Evolutionary conservation across 2,329 filamentous ascomycete genomes (phyloP).

Genomic region (Tricladium varicosporioides): DNA sequence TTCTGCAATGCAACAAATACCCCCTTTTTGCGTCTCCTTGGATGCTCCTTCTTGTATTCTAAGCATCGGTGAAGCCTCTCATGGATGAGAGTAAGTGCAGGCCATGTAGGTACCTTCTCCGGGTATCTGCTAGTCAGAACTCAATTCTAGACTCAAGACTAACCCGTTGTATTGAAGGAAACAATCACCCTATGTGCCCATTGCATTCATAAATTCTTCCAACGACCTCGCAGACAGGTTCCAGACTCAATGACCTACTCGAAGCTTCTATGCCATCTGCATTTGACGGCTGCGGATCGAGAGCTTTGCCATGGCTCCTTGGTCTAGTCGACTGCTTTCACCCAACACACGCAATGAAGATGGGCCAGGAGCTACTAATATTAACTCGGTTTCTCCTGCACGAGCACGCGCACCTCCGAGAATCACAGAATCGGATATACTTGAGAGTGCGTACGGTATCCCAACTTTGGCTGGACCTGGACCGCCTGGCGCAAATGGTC

Average conservation of each 20-base stretch:
- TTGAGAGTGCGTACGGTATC: constrained; percentile 33
- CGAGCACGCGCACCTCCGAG: constrained; percentile 19
- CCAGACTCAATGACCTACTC: constrained; percentile 22
- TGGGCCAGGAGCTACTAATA: constrained; percentile 8
- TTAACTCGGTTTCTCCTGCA: constrained; percentile 19
- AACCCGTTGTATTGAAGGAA: constrained; percentile 3
- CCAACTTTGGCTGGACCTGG: constrained; percentile 26
- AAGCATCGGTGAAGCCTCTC: background rate
- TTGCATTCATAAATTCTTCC: background rate
- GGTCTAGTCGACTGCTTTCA: constrained; percentile 31
- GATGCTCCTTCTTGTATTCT: background rate
- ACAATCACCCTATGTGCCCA: background rate
- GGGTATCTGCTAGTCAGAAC: background rate
- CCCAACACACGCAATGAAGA: constrained; percentile 28
- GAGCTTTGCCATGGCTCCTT: constrained; percentile 33
- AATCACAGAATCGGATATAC: constrained; percentile 32
- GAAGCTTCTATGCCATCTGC: constrained; percentile 17
- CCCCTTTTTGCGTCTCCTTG: background rate
- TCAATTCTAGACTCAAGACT: background rate
- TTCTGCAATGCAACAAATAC: background rate
- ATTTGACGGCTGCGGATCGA: constrained; percentile 14
- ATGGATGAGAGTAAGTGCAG: constrained; percentile 10
- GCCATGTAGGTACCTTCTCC: background rate
- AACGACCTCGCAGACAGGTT: constrained; percentile 3
- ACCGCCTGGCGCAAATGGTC: constrained; percentile 9